A percentile compares a stretch with the other conserved stretches of the same genome.
These are phyloP conservation scores for Tolypocladium cylindrosporum DNA, from an alignment of 2,329 filamentous ascomycete genomes.

Conservation along the genomic window DNA sequence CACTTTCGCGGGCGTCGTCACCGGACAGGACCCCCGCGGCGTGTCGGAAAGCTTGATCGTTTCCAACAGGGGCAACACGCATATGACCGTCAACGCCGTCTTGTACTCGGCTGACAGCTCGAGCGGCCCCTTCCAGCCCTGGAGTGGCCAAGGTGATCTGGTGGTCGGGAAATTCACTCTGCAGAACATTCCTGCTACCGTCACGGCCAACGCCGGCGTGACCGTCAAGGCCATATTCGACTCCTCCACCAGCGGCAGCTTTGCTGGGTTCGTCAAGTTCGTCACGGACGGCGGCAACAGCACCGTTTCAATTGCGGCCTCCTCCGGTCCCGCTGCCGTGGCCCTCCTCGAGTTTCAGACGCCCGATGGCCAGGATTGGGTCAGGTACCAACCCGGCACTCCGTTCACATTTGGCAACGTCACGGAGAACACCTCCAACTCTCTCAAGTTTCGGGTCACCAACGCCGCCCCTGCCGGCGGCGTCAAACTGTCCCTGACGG, in stretches of 20 bases:
- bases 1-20: conserved; percentile 38
- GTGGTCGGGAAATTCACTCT: conserved; percentile 39
- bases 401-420: conserved; percentile 48
- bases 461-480: conserved; percentile 37
- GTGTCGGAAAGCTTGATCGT: conserved; percentile 34
- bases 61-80: conserved; percentile 37
- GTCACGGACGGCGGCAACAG: conserved; percentile 37
- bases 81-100: conserved; percentile 33
- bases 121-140: conserved; percentile 32
- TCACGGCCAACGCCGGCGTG: conserved; percentile 27
- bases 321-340: conserved; percentile 36
- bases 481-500: conserved; percentile 41
- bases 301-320: conserved; percentile 36
- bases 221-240: conserved; percentile 37
- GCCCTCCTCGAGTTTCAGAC: conserved; percentile 46
- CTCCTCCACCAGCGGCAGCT: conserved; percentile 34
- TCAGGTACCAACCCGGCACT: conserved; percentile 28
- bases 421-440: conserved; percentile 36
- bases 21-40: conserved; percentile 26
- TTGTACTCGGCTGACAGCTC: conserved; percentile 32
- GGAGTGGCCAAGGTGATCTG: conserved; percentile 23
- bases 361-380: conserved; percentile 39
- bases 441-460: conserved; percentile 40
- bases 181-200: conserved; percentile 30
- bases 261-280: conserved; percentile 36